Evolutionary conservation across 306 rosid species (phyloP).

Genomic region (Dryas octopetala): DNA sequence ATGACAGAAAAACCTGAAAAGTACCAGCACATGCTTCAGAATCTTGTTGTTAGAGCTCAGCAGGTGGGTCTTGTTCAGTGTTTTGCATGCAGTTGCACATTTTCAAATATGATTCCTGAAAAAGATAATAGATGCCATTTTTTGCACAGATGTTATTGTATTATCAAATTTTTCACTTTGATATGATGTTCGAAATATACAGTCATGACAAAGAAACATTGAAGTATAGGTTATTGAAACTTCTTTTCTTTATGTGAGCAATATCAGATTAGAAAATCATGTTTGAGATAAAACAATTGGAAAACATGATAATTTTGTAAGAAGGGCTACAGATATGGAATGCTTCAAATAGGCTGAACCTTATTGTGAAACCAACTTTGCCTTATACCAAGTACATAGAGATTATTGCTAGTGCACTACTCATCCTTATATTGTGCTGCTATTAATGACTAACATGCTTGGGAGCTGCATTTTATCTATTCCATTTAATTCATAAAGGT

Average conservation of each 20-base stretch:
- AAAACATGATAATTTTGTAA: not conserved
- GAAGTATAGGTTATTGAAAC: not conserved
- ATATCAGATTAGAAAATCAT: not conserved
- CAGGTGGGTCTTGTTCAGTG: slow-evolving; percentile 63
- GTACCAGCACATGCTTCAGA: slow-evolving; percentile 95
- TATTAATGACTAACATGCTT: slow-evolving; percentile 16
- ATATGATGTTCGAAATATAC: not conserved
- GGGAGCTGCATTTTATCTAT: not conserved
- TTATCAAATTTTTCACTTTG: not conserved
- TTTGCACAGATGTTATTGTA: not conserved
- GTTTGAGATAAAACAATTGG: not conserved
- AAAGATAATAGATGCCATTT: not conserved
- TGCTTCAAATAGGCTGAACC: not conserved
- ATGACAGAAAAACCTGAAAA: slow-evolving; percentile 95
- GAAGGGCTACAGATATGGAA: not conserved
- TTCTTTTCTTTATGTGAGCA: not conserved
- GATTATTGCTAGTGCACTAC: not conserved
- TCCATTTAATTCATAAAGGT: not conserved
- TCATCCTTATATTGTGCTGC: not conserved
- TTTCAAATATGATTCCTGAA: not conserved
- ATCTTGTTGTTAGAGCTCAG: slow-evolving; percentile 92
- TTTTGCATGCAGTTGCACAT: slow-evolving; percentile 23
- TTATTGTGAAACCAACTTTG: slow-evolving; percentile 5
- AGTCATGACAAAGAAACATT: not conserved
- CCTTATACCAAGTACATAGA: not conserved